phyloP scores from a whole-genome alignment of 106 monocot genomes.

The Platanthera zijinensis region DNA sequence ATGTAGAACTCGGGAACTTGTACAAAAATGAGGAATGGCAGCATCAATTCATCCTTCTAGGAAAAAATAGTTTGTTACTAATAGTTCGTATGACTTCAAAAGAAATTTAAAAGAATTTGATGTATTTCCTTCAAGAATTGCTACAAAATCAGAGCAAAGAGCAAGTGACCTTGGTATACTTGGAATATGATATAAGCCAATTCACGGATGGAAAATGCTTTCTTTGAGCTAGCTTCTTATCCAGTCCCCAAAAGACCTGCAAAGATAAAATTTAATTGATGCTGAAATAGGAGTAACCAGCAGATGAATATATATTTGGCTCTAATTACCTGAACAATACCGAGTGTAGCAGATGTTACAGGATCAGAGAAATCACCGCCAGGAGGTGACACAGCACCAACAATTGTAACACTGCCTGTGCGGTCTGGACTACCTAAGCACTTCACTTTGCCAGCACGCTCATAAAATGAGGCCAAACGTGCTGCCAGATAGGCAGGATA shows the following conservation, averaged over 20 bases:
- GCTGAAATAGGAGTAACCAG: not conserved
- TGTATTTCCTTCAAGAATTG: not conserved
- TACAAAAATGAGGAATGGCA: too few species aligned
- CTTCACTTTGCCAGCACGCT: slow-evolving; percentile 98
- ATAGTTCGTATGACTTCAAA: not conserved
- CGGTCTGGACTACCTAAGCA: slow-evolving; percentile 83
- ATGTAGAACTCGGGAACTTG: too few species aligned
- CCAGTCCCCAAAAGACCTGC: slow-evolving; percentile 98
- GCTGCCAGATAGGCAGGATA: slow-evolving; percentile 97
- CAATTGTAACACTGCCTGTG: slow-evolving; percentile 96
- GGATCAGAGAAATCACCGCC: slow-evolving; percentile 99
- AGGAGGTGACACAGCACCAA: slow-evolving; percentile 99
- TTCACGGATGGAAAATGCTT: slow-evolving; percentile 99
- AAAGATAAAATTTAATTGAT: not conserved
- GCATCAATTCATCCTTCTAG: not conserved
- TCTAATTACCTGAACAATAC: slow-evolving; percentile 92
- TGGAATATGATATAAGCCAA: slow-evolving; percentile 99
- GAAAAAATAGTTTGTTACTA: not conserved
- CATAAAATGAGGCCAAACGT: slow-evolving; percentile 98
- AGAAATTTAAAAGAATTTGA: not conserved
- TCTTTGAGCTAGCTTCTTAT: slow-evolving; percentile 99
- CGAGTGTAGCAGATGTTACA: slow-evolving; percentile 94
- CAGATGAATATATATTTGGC: slow-evolving; percentile 3
- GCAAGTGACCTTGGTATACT: slow-evolving; percentile 73
- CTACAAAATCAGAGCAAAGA: not conserved